Percentiles rank a stretch among this genome's conserved stretches.
These are phyloP conservation scores for Yamadazyma sp. DNA, from an alignment of 805 yeast species.

Conservation along the genomic window DNA sequence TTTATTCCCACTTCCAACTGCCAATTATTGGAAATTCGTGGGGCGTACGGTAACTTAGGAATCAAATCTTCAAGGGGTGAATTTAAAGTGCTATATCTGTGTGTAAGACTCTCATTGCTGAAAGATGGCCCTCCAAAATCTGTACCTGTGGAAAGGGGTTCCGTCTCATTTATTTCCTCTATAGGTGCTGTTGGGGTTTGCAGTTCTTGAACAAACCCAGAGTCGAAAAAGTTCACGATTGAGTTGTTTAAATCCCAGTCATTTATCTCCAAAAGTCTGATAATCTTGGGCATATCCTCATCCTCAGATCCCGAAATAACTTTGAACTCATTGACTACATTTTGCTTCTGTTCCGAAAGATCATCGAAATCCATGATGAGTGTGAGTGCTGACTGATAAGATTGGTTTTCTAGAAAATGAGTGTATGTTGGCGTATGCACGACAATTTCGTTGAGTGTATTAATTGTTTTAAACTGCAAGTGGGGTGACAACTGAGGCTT, in stretches of 20 bases:
- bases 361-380: constrained; percentile 6
- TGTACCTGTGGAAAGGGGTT: constrained; percentile 1
- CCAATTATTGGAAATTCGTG: constrained; percentile 40
- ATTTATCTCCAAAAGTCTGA: constrained; percentile 47
- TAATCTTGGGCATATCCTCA: constrained; percentile 44
- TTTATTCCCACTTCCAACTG: constrained; percentile 44
- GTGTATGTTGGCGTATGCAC: constrained; percentile 1
- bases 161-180: background rate
- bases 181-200: background rate
- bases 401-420: constrained; percentile 2
- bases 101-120: constrained; percentile 6
- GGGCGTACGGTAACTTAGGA: constrained; percentile 42
- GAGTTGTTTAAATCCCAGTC: constrained; percentile 65
- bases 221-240: constrained; percentile 59
- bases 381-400: constrained; percentile 1
- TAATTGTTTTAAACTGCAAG: background rate
- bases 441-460: no score
- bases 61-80: constrained; percentile 19
- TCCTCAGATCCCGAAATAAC: constrained; percentile 20
- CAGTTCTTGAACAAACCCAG: constrained; percentile 25
- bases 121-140: constrained; percentile 1
- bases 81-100: constrained; percentile 9
- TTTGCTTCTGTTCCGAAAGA: constrained; percentile 2
- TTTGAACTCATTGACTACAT: constrained; percentile 18
- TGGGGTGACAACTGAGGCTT: background rate